A percentile compares a stretch with the other conserved stretches of the same genome.
These are phyloP conservation scores for Euryodendron excelsum DNA, from an alignment of 148 eudicot species.

Conservation along the genomic window DNA sequence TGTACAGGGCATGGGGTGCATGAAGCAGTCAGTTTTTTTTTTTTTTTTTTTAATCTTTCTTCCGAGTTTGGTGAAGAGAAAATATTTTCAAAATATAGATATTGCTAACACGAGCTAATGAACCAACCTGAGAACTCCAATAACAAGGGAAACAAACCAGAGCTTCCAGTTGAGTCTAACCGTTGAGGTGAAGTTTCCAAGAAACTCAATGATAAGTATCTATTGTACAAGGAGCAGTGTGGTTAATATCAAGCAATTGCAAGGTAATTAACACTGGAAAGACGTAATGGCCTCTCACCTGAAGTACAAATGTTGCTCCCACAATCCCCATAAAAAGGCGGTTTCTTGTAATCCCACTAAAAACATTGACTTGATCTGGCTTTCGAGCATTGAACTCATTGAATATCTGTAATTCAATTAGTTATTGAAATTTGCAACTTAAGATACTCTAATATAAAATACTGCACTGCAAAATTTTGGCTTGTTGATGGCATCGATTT, in stretches of 20 bases:
- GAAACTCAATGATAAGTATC: slow-evolving; percentile 70
- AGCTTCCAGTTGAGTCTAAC: slow-evolving; percentile 53
- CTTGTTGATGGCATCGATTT: not conserved
- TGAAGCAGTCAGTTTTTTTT: no score
- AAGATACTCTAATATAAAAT: not conserved
- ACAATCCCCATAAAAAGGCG: slow-evolving; percentile 68
- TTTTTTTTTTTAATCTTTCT: no score
- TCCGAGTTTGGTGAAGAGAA: not conserved
- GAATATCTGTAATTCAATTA: slow-evolving; percentile 53
- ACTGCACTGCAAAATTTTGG: not conserved
- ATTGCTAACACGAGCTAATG: not conserved
- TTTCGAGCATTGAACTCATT: slow-evolving; percentile 90
- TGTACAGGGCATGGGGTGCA: no score
- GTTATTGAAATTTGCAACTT: not conserved
- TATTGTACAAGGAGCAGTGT: slow-evolving; percentile 20
- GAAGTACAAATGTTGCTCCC: slow-evolving; percentile 66
- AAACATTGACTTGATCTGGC: slow-evolving; percentile 77
- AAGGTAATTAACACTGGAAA: not conserved
- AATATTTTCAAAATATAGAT: not conserved
- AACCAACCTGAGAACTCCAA: slow-evolving; percentile 71
- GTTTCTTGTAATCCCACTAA: slow-evolving; percentile 61
- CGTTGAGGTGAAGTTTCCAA: slow-evolving; percentile 65
- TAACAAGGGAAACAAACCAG: slow-evolving; percentile 62
- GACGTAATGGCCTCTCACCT: slow-evolving; percentile 40
- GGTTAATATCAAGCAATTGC: slow-evolving; percentile 12